Evolutionary conservation across 2,329 filamentous ascomycete genomes (phyloP), one percentile per base, ranked within the genome.

Genomic region (Incumbomyces lentus): DNA sequence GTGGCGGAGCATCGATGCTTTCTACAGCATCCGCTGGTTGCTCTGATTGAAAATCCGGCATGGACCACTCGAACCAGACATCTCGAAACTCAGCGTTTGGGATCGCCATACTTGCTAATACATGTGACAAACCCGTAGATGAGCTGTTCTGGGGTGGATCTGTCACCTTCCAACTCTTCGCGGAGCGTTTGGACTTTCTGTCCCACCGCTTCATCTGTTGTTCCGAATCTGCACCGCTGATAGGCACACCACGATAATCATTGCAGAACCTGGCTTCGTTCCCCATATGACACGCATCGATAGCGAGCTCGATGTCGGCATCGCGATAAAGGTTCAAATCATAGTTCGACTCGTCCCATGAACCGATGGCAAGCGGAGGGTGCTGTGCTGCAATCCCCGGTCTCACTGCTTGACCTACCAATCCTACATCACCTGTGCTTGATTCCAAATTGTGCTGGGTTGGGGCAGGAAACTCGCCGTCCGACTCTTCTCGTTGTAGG

Each of bases 261-360:
- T 76, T 76, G 49, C 72, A 67, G 52, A 72, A 75, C 36, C 73
- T 62, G 3, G 69, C 67, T 53, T 75, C 72, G 52, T 75, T 75
- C 22, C 72, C 73, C 51, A 66, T 65, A 2, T 56, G 59, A 1
- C 65, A 64, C 3, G 70, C 72, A 53, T 76, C 73, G 8, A 75
- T 65, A 14, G 67, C 67, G 10, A 75, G 57, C 10, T 63, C 68
- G 6, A 69, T 53, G 2, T 75, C 70, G 17, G 70, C 64, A 56
- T 75, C 71, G 7, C 36, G 44, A 17, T 33, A 17, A 12, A 75
- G 60, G 17, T 63, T 69, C 4, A 76, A 61, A 52, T 76, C 73
- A 58, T 76, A 75, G 56, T 73, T 11, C 14, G 68, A 72, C 3
- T 58, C 57, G 49, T 75, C 65, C 30, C 45, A 42, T 18, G 26